Evolutionary conservation across 1,284 basidiomycete species (phyloP), one percentile per base, ranked within the genome.

Genomic region (Volvariella surrecta): DNA sequence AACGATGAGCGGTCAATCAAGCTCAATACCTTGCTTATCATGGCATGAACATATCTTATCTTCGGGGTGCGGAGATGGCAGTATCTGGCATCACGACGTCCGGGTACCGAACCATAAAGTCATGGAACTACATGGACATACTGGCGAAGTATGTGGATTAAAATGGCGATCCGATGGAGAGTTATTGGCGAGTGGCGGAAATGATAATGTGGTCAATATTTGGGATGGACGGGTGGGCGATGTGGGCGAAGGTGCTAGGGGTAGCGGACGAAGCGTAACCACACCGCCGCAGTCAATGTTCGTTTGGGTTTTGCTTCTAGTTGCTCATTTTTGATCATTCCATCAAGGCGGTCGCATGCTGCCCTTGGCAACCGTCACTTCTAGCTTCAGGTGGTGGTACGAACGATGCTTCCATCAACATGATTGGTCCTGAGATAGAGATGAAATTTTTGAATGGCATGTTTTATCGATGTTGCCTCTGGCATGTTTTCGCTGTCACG

Each of bases 151-250:
- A 3, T 92, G 90, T 58, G 86, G 87, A 2, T 53, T 89, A 46
- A 79, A 77, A 51, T 94, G 91, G 91, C 70, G 91, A 34, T 58
- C 68, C 2, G 89, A 91, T 50, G 89, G 89, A 0, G 84, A 92
- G 59, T 68, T 94, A n/a, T 72, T 97, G 21, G 94, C 93, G 0
- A 90, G 86, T 52, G 93, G 94, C 4, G 92, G 91, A 0, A 96
- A 97, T 60, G 94, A 97, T 62, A 96, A 97, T 52, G 89, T 95
- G 13, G 91, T 97, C 45, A 95, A 96, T 58, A 86, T 95, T 43
- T 97, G 93, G 94, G 94, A 97, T 55, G 82, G 83, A 0, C 71
- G 89, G 24, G 63, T 89, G 0, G 81, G 82, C 0, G 80, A 85
- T 54, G 75, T 80, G 3, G 70, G 64, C 2, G 68, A 76, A 24